A percentile compares a stretch with the other conserved stretches of the same genome.
Evolutionary conservation across 169 alveolate genomes (phyloP).

Genomic region (Plasmodium sp.): DNA sequence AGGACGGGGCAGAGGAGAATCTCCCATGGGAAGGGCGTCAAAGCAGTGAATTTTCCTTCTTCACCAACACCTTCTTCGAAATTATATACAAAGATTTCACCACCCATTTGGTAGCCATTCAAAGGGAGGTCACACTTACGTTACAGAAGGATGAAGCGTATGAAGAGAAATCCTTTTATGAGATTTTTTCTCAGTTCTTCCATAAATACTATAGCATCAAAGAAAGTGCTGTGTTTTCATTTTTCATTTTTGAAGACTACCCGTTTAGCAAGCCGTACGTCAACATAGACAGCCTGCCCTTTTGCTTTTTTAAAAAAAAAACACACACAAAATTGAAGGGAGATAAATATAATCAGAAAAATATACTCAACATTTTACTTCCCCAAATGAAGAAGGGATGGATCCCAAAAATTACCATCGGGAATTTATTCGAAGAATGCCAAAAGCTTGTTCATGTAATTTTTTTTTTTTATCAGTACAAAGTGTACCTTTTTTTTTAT

Average conservation of each 20-base stretch:
- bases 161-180: constrained; percentile 23
- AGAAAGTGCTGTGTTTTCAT: constrained; percentile 55
- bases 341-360: constrained; percentile 63
- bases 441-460: constrained; percentile 29
- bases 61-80: constrained; percentile 62
- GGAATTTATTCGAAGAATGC: constrained; percentile 52
- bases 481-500: constrained; percentile 46
- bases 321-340: constrained; percentile 28
- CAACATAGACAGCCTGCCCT: constrained; percentile 37
- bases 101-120: constrained; percentile 22
- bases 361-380: constrained; percentile 27
- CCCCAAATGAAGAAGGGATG: constrained; percentile 1
- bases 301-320: constrained; percentile 25
- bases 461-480: constrained; percentile 70
- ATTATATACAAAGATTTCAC: constrained; percentile 68
- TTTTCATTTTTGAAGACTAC: constrained; percentile 54
- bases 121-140: constrained; percentile 28
- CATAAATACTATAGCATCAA: constrained; percentile 31
- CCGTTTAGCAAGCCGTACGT: constrained; percentile 60
- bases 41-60: constrained; percentile 1
- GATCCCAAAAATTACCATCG: constrained; percentile 66
- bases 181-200: constrained; percentile 13
- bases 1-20: background rate
- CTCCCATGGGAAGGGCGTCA: background rate
- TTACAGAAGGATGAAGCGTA: background rate